These are phyloP conservation scores for Maudiozyma humilis DNA, from an alignment of 1,139 yeast genomes.

Conservation along the genomic window DNA sequence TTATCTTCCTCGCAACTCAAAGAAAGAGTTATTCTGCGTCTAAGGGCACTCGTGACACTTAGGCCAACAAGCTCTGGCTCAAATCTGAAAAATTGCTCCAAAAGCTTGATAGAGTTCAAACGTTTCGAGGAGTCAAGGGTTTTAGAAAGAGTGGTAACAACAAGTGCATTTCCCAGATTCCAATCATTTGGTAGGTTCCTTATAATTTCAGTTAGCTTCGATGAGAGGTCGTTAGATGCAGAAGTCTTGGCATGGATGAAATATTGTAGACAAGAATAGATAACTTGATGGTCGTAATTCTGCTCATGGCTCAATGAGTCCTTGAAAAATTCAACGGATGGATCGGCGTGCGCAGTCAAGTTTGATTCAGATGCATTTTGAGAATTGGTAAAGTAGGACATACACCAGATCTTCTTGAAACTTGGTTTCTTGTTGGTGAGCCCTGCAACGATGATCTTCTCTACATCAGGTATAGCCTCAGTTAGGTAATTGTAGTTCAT, in stretches of 20 bases:
- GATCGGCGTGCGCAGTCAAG: slow-evolving; percentile 29
- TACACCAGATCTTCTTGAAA: slow-evolving; percentile 62
- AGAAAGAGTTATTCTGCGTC: slow-evolving; percentile 13
- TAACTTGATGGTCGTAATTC: slow-evolving; percentile 19
- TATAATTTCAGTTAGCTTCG: slow-evolving; percentile 10
- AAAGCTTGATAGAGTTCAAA: slow-evolving; percentile 15
- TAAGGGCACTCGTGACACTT: slow-evolving; percentile 20
- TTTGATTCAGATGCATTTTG: slow-evolving; percentile 36
- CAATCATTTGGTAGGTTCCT: slow-evolving; percentile 13
- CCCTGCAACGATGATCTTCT: slow-evolving; percentile 43
- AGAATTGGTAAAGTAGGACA: slow-evolving; percentile 31
- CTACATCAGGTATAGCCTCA: slow-evolving; percentile 13
- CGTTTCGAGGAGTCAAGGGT: slow-evolving; percentile 16
- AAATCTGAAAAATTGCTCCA: slow-evolving; percentile 15
- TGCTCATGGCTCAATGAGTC: slow-evolving; percentile 19
- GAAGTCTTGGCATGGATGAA: slow-evolving; percentile 12
- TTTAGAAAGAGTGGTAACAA: slow-evolving; percentile 19
- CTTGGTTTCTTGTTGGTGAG: slow-evolving; percentile 55
- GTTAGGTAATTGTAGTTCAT: slow-evolving; percentile 34
- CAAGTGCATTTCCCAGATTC: slow-evolving; percentile 19
- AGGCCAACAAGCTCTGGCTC: slow-evolving; percentile 22
- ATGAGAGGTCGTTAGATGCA: slow-evolving; percentile 8
- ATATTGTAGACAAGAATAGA: slow-evolving; percentile 22
- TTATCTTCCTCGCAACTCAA: slow-evolving; percentile 11
- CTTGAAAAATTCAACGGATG: slow-evolving; percentile 18